These are phyloP conservation scores for Cladochytrium tenue DNA, from an alignment of 371 early-diverging fungal genomes.

Conservation along the genomic window DNA sequence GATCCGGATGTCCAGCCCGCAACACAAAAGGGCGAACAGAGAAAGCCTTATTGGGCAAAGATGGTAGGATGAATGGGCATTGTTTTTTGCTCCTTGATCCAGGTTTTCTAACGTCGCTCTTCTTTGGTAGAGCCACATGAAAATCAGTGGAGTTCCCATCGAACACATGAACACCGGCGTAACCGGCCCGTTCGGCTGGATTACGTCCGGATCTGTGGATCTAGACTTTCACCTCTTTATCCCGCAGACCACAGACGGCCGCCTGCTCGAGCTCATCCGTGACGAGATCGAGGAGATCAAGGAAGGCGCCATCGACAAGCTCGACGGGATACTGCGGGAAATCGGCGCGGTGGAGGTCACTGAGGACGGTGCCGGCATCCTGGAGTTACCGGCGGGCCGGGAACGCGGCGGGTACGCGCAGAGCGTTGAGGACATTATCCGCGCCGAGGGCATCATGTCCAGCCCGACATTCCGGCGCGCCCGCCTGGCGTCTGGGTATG, in stretches of 20 bases:
- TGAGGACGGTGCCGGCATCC: not conserved
- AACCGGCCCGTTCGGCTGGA: slow-evolving; percentile 92
- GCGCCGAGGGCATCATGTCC: slow-evolving; percentile 1
- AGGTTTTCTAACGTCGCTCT: too few relatives aligned
- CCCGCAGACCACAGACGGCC: slow-evolving; percentile 32
- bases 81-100: too few relatives aligned
- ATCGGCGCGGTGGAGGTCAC: slow-evolving; percentile 5
- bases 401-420: not conserved
- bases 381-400: not conserved
- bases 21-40: not conserved
- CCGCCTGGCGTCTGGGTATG: not conserved
- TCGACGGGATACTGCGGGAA: slow-evolving; percentile 60
- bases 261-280: slow-evolving; percentile 33
- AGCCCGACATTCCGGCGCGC: not conserved
- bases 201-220: slow-evolving; percentile 85
- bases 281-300: slow-evolving; percentile 68
- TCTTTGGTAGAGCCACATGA: slow-evolving; percentile 71
- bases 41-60: slow-evolving; percentile 28
- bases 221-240: slow-evolving; percentile 56
- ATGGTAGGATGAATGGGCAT: slow-evolving; percentile 27
- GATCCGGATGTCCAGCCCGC: not conserved
- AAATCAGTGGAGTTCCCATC: slow-evolving; percentile 87
- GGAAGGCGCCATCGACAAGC: slow-evolving; percentile 75
- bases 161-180: slow-evolving; percentile 86
- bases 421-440: slow-evolving; percentile 3